Conservation (phyloP, 108 stramenopile genomes). For the Skeletonema costatum region DNA sequence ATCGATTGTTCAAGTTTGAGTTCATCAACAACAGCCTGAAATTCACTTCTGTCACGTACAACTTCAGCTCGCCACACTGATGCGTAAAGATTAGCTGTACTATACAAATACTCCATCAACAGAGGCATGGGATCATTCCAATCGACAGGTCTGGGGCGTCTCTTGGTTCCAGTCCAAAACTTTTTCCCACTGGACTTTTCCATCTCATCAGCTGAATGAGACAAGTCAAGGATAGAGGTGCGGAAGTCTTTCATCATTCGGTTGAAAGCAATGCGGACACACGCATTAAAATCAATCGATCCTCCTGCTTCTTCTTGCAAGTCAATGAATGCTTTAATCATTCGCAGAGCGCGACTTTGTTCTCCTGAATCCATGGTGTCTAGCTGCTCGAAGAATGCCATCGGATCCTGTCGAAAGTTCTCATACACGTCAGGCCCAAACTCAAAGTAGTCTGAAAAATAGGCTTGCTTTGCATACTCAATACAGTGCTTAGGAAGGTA, state of each 20-base stretch:
- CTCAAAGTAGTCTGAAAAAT: constrained; percentile 60
- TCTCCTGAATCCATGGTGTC: constrained; percentile 51
- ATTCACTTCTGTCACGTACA: constrained; percentile 46
- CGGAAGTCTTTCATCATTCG: constrained; percentile 56
- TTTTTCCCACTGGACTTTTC: constrained; percentile 54
- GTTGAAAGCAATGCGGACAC: constrained; percentile 53
- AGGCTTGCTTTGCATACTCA: constrained; percentile 81
- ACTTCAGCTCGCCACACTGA: constrained; percentile 47
- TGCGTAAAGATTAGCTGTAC: constrained; percentile 78
- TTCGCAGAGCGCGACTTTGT: constrained; percentile 48
- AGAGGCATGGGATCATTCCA: constrained; percentile 58
- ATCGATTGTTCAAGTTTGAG: constrained; percentile 56
- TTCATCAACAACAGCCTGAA: constrained; percentile 42
- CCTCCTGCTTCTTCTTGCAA: constrained; percentile 51
- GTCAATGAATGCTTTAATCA: constrained; percentile 54
- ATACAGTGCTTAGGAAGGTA: constrained; percentile 88
- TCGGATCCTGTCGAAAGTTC: constrained; percentile 44
- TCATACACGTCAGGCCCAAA: constrained; percentile 59
- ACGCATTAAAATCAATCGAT: constrained; percentile 49
- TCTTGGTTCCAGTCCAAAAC: constrained; percentile 87
- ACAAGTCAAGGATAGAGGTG: constrained; percentile 48
- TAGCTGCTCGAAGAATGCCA: constrained; percentile 52
- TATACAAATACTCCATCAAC: constrained; percentile 70
- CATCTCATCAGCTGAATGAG: constrained; percentile 52
- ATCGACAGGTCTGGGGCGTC: constrained; percentile 67